Evolutionary conservation across 225 moss, liverwort and hornwort species (phyloP).

Genomic region (Polytrichum formosum): DNA sequence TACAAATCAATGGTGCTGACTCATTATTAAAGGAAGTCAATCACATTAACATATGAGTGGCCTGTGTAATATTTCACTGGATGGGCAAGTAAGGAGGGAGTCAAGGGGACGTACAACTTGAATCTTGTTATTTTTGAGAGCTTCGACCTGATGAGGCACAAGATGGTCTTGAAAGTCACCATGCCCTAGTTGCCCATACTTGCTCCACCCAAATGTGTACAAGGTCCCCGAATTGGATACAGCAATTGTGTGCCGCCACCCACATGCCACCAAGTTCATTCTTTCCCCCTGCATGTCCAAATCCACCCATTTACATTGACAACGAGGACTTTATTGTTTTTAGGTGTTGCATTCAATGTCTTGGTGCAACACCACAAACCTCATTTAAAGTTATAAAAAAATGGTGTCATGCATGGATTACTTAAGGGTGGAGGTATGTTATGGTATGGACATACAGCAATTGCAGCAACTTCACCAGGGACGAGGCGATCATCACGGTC

Average conservation of each 20-base stretch:
- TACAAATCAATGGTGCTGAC: too few relatives aligned
- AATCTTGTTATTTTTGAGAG: slow-evolving; percentile 35
- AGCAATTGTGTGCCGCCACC: slow-evolving; percentile 68
- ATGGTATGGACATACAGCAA: slow-evolving; percentile 31
- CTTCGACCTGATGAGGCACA: slow-evolving; percentile 53
- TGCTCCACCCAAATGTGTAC: slow-evolving; percentile 74
- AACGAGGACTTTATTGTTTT: neutral
- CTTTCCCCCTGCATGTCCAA: slow-evolving; percentile 47
- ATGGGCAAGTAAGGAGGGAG: too few relatives aligned
- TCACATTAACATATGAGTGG: too few relatives aligned
- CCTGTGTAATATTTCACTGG: too few relatives aligned
- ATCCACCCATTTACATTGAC: neutral
- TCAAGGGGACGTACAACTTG: slow-evolving; percentile 27
- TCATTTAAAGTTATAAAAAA: too few relatives aligned
- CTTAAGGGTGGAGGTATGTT: too few relatives aligned
- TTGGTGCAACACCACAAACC: neutral
- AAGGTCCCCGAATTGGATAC: slow-evolving; percentile 50
- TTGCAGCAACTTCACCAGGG: slow-evolving; percentile 48
- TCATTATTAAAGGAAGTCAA: too few relatives aligned
- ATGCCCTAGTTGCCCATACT: slow-evolving; percentile 70
- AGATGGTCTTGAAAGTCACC: slow-evolving; percentile 62
- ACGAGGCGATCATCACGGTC: slow-evolving; percentile 51
- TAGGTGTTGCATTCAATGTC: neutral
- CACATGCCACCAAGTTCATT: slow-evolving; percentile 59
- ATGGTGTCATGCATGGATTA: too few relatives aligned